Evolutionary conservation across 2,329 filamentous ascomycete genomes (phyloP).

Genomic region (Pyricularia grisea): DNA sequence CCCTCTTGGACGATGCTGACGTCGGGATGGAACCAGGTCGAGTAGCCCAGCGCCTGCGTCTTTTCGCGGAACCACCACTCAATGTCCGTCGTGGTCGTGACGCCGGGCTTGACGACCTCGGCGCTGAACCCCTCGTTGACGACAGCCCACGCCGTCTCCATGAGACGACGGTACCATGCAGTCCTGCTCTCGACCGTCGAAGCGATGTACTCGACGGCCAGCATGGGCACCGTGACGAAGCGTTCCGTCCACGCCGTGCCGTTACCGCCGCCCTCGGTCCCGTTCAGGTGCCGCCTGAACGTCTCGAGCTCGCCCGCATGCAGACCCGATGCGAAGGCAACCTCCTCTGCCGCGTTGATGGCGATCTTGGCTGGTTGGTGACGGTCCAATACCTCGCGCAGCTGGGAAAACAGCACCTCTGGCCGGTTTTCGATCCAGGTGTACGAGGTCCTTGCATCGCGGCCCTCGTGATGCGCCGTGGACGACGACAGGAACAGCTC

Average conservation of each 20-base stretch:
- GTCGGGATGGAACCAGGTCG: constrained; percentile 40
- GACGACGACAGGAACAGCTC: constrained; percentile 30
- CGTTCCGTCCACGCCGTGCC: constrained; percentile 26
- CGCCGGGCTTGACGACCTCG: constrained; percentile 31
- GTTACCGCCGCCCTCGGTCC: constrained; percentile 28
- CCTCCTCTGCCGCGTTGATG: constrained; percentile 32
- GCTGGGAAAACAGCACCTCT: constrained; percentile 26
- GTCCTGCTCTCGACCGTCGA: constrained; percentile 30
- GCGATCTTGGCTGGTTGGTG: constrained; percentile 28
- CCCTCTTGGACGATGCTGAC: constrained; percentile 29
- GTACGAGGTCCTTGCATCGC: constrained; percentile 15
- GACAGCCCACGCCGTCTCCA: constrained; percentile 49
- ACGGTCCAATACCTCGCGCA: constrained; percentile 24
- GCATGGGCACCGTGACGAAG: constrained; percentile 29
- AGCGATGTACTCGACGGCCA: constrained; percentile 35
- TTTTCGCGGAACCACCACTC: constrained; percentile 43
- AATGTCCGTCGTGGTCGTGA: constrained; percentile 33
- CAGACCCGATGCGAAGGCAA: constrained; percentile 36
- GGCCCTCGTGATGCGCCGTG: constrained; percentile 11
- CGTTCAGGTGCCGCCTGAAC: constrained; percentile 20
- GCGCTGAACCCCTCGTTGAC: constrained; percentile 63
- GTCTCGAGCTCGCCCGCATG: constrained; percentile 35
- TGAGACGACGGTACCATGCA: constrained; percentile 32
- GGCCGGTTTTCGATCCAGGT: constrained; percentile 38
- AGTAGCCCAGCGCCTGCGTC: constrained; percentile 38